Evolutionary conservation across 2,329 filamentous ascomycete genomes (phyloP), one percentile per base, ranked within the genome.

Genomic region (Calonectria pauciramosa): DNA sequence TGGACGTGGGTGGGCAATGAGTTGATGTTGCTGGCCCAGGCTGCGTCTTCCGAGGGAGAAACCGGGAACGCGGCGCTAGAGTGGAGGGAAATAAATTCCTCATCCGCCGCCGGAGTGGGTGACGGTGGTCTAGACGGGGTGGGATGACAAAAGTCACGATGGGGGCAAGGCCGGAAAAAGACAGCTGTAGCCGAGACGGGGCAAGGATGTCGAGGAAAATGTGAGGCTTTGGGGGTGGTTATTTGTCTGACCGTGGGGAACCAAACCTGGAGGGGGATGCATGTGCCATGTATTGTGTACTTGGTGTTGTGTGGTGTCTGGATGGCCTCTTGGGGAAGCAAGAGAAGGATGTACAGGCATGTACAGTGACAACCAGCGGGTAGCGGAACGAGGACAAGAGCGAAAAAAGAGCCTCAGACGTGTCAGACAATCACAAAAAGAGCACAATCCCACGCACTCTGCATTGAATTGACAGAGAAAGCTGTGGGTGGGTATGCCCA

Each of bases 41-140:
- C 54, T 70, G 71, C 70, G 73, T 75, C 59, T 28, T 68, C 34
- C 47, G 73, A 79, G 76, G 79, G 68, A 80, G 73, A 80, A 79
- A 75, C 79, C 79, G 77, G 79, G 72, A 77, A 66, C 13, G 52
- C 59, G 69, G 73, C 68, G 76, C 74, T 77, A 75, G 70, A 68
- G 60, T 69, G 51, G 65, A 54, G 64, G 51, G 59, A 32, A 68
- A 76, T 67, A 72, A 77, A 73, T 75, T 78, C 65, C 78, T 75
- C 72, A 77, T 68, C 32, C 23, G 38, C 52, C 36, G 26, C 63
- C 23, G 64, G 47, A 51, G 41, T 32, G 51, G 67, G 38, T 47
- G 36, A 32, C 20, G 71, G 60, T 38, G 41, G 52, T 52, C 52
- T 63, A 60, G 67, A 41, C 26, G n/a, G 9, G 9, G 67, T 59